Base-by-base conservation (phyloP, 352 stramenopile genomes). In the Pythium dissimile region DNA sequence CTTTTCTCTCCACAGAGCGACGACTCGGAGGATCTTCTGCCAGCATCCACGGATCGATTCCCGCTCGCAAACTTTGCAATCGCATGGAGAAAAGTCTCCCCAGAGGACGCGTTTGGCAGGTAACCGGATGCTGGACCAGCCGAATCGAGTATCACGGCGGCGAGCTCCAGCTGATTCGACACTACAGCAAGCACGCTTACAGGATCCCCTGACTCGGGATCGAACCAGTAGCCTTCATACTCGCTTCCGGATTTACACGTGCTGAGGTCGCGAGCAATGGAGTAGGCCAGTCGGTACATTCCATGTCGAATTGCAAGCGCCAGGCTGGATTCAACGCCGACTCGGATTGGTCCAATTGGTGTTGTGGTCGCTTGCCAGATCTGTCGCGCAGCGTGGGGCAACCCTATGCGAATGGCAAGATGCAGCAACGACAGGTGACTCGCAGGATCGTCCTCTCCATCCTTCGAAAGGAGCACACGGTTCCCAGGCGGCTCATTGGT, bases 131-230 rank as follows among this genome's bases (percentile, higher is more conserved):
- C 24, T 21, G 18, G 7, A 13, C 37, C 41, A 31, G 39, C 35
- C 1, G 47, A 12, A 41, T 90, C 80, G 18, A 92, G 48, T 11
- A 92, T 59, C 51, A 88, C 50, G 3, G 71, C 66, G 12, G 64
- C 69, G 12, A 92, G 47, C 41, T 92, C 82, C 15, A 90, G 35
- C 54, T 90, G 72, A 0, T 75, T 73, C 8, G 78, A 77, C 54
- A 80, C 70, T 12, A 86, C 48, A 23, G 80, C 78, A 27, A 92
- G 32, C 37, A 75, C 68, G 0, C 64, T 32, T 18, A 85, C 66
- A 3, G 75, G 70, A 26, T 63, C 65, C 0, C 77, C 76, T 10
- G 64, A 73, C 51, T 88, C 75, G 6, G 57, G 27, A 39, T 91
- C 81, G 5, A 79, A n/a, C 77, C 75, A 88, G 31, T 5, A 47